Evolutionary conservation across 225 moss, liverwort and hornwort genomes (phyloP), one percentile per base, ranked within the genome.

Genomic region (Pseudoscleropodium purum): DNA sequence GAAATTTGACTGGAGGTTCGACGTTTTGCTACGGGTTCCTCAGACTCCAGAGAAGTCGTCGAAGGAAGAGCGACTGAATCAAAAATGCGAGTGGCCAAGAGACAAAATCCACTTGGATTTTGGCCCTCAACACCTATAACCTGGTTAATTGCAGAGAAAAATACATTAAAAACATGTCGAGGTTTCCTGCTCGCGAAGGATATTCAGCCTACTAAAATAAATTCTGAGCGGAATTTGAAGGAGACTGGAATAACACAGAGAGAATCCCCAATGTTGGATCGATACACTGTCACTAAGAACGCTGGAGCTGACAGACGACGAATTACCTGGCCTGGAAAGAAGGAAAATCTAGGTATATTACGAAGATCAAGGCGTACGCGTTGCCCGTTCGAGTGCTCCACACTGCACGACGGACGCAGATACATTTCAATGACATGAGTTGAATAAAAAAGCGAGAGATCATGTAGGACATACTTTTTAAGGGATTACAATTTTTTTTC

Each of bases 281-380:
- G 17, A 78, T 36, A 77, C 60, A 69, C 43, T 45, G 69, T 68
- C 52, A 36, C 27, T 62, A 77, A 72, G 59, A 78, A 82, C 54
- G 49, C 64, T 56, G 72, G 49, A 83, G 51, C 65, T 85, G 85
- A 36, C 75, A 81, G 83, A 74, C 60, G 80, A 67, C 26, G 51
- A n/a, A 75, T 86, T 67, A 98, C 97, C 96, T 98, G 97, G 90
- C 97, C 97, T n/a, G 96, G 97, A 88, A 98, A 98, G 83, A 98
- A 90, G 27, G 97, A 98, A 83, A 96, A 96, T 39, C 91, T 94
- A 47, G 92, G 81, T 57, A 96, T 76, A 84, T 94, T 94, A 57
- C 95, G 96, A 75, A 98, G 93, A 92, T 98, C 97, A 70, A 98
- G 96, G 74, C 96, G 96, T 83, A 95, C 96, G 54, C 96, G 93